Conservation (phyloP, 129 eudicot genomes). For the Saposhnikovia divaricata region DNA sequence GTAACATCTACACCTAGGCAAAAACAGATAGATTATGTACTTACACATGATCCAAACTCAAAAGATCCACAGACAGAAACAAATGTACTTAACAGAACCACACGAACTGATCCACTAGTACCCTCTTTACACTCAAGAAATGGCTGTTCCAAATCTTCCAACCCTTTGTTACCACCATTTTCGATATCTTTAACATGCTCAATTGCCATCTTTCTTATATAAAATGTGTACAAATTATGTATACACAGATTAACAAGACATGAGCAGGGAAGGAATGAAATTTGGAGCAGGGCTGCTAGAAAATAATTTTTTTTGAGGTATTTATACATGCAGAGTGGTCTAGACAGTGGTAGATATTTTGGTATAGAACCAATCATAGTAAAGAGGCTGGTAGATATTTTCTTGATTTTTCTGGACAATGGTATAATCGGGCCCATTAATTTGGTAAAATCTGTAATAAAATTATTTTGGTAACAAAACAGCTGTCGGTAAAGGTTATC, state of each 20-base stretch:
- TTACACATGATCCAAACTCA: constrained; percentile 88
- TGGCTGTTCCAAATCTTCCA: constrained; percentile 47
- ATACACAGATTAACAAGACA: not conserved
- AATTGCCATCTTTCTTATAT: constrained; percentile 30
- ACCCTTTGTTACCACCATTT: constrained; percentile 38
- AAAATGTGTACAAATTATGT: not conserved
- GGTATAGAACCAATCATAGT: no score
- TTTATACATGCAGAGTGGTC: not conserved
- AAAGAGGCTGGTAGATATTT: no score
- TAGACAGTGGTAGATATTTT: no score
- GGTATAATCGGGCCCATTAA: no score
- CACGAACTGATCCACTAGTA: constrained; percentile 33
- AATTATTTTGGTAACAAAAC: no score
- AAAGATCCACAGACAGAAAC: constrained; percentile 93
- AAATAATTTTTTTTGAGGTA: not conserved
- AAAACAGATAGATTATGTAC: constrained; percentile 10
- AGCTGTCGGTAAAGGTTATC: no score
- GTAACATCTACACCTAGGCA: not conserved
- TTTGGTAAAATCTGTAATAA: no score
- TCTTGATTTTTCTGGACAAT: no score
- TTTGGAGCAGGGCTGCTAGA: not conserved
- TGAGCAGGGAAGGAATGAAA: not conserved
- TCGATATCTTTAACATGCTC: constrained; percentile 45
- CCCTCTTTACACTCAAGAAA: constrained; percentile 22
- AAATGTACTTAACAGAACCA: constrained; percentile 62